phyloP scores from a whole-genome alignment of 163 green algal species.

The Scenedesmus sp. region DNA sequence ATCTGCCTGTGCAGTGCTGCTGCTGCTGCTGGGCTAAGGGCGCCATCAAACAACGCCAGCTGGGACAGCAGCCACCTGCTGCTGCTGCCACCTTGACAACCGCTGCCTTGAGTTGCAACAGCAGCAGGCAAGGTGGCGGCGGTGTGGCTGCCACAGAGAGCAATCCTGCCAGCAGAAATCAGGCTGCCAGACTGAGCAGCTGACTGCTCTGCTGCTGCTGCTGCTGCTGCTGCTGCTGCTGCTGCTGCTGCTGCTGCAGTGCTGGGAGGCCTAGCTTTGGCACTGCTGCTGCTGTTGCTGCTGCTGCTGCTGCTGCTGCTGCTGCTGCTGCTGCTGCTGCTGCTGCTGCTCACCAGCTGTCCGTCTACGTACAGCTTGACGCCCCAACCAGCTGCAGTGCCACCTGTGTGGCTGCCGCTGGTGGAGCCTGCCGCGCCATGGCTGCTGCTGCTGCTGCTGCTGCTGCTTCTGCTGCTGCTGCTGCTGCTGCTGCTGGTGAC shows the following conservation, averaged over 20 bases:
- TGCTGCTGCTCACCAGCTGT: conserved; percentile 11
- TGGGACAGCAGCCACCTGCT: conserved; percentile 11
- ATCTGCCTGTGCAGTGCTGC: not conserved
- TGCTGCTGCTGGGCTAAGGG: not conserved
- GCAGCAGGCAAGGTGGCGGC: not conserved
- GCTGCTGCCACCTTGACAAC: not conserved
- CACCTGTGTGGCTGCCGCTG: not conserved
- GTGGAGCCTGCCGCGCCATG: too few relatives aligned
- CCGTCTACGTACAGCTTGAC: conserved; percentile 30
- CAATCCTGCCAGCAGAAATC: conserved; percentile 4
- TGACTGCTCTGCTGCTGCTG: not conserved
- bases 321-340: not conserved
- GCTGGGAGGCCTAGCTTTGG: not conserved
- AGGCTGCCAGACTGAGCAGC: not conserved
- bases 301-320: conserved; percentile 2
- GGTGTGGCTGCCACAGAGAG: not conserved
- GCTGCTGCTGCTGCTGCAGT: not conserved
- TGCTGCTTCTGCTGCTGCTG: not conserved
- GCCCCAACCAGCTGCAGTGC: not conserved
- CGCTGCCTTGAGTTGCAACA: not conserved
- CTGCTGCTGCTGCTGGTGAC: not conserved
- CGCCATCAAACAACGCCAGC: conserved; percentile 35
- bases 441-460: too few relatives aligned
- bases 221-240: not conserved
- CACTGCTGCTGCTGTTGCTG: not conserved